These are phyloP conservation scores for Phoma herbarum DNA, from an alignment of 2,329 filamentous ascomycete genomes.

Conservation along the genomic window DNA sequence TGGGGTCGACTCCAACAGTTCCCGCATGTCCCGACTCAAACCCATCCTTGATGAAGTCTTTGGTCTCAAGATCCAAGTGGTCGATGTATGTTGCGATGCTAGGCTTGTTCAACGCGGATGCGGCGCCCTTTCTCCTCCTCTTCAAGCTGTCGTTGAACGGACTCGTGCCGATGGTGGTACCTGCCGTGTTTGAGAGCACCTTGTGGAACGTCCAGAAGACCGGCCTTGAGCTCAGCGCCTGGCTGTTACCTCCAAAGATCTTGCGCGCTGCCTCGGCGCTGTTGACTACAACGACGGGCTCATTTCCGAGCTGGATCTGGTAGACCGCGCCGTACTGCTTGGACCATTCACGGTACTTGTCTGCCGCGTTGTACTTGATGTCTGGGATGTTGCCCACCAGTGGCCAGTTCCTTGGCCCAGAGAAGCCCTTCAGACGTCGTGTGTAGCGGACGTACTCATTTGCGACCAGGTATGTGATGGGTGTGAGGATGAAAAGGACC, in stretches of 20 bases:
- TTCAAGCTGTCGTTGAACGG: constrained; percentile 73
- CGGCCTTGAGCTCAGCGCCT: constrained; percentile 53
- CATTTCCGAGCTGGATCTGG: constrained; percentile 58
- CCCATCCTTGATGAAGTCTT: constrained; percentile 69
- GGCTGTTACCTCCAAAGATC: constrained; percentile 54
- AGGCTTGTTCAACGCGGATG: constrained; percentile 71
- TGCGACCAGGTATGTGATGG: constrained; percentile 46
- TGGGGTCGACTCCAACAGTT: constrained; percentile 65
- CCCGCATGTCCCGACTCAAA: constrained; percentile 66
- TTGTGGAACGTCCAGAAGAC: constrained; percentile 59
- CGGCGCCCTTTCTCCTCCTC: constrained; percentile 70
- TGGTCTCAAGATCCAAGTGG: constrained; percentile 69
- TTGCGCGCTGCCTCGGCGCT: constrained; percentile 53
- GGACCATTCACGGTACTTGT: constrained; percentile 56
- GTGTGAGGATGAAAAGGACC: constrained; percentile 38
- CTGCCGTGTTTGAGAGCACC: constrained; percentile 70
- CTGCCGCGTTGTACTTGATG: constrained; percentile 54
- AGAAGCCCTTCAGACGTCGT: constrained; percentile 50
- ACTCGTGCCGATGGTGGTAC: constrained; percentile 73
- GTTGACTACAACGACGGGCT: constrained; percentile 57
- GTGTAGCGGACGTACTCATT: constrained; percentile 51
- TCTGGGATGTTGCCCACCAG: constrained; percentile 55
- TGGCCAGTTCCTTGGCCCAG: constrained; percentile 51
- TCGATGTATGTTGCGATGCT: constrained; percentile 69
- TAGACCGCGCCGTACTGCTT: constrained; percentile 54